Percentiles rank a stretch among this genome's conserved stretches.
phyloP scores from a whole-genome alignment of 1,284 basidiomycete genomes.

The Fomitiporia mediterranea region DNA sequence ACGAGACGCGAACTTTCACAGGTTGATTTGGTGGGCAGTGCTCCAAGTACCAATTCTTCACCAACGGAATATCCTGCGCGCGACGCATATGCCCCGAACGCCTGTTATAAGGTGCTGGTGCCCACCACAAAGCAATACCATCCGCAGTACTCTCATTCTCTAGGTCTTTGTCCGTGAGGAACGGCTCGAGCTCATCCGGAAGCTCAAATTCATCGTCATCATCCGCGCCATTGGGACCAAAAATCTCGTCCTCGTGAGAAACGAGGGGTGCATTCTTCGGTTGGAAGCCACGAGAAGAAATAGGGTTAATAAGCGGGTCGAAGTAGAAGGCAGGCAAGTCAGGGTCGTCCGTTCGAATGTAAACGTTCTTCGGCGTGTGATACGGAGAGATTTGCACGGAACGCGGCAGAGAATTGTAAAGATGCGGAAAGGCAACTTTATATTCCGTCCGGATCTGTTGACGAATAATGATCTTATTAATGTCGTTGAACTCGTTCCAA shows the following conservation, averaged over 20 bases:
- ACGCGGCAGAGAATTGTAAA: constrained; percentile 97
- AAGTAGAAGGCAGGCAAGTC: constrained; percentile 99
- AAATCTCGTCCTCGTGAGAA: constrained; percentile 88
- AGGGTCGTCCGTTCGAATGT: constrained; percentile 98
- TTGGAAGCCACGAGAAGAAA: constrained; percentile 81
- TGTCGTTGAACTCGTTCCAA: constrained; percentile 99
- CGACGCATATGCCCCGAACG: constrained; percentile 91
- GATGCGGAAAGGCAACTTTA: constrained; percentile 98
- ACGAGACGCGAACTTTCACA: constrained; percentile 98
- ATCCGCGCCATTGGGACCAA: constrained; percentile 81
- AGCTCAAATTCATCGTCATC: constrained; percentile 89
- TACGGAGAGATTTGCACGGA: constrained; percentile 91
- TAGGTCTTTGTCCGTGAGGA: constrained; percentile 77
- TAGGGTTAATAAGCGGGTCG: constrained; percentile 96
- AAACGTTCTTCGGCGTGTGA: constrained; percentile 95
- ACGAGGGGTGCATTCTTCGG: constrained; percentile 81
- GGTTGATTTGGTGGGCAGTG: constrained; percentile 96
- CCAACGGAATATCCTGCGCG: constrained; percentile 92
- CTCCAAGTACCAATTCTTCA: constrained; percentile 98
- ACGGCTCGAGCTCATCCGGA: constrained; percentile 78
- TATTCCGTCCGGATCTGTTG: constrained; percentile 99
- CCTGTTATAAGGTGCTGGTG: constrained; percentile 92
- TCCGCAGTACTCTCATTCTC: constrained; percentile 94
- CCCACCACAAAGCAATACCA: constrained; percentile 98
- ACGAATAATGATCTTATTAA: constrained; percentile 99